phyloP scores from a whole-genome alignment of 2,329 filamentous ascomycete genomes.

The Diaporthe nobilis region DNA sequence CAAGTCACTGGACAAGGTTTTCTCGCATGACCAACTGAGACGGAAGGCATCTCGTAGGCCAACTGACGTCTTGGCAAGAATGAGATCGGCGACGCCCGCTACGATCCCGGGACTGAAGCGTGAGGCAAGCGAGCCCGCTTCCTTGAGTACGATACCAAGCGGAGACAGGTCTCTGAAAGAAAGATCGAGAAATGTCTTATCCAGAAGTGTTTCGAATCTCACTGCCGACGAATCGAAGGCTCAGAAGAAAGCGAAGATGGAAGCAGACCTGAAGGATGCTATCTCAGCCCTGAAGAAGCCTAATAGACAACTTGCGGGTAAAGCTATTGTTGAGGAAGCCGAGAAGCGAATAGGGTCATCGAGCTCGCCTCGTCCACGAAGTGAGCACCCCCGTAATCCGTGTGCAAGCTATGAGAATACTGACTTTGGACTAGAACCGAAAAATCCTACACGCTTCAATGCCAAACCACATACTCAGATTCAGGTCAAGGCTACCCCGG shows the following conservation, averaged over 20 bases:
- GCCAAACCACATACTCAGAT: conserved; percentile 50
- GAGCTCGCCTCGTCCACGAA: conserved; percentile 61
- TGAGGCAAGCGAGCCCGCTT: conserved; percentile 74
- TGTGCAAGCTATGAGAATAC: not conserved
- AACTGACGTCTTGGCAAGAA: conserved; percentile 71
- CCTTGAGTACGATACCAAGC: conserved; percentile 64
- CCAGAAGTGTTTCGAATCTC: conserved; percentile 62
- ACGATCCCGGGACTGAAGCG: conserved; percentile 74
- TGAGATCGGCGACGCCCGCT: conserved; percentile 78
- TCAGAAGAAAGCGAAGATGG: conserved; percentile 75
- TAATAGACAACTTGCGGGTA: conserved; percentile 78
- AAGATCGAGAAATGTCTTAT: conserved; percentile 56
- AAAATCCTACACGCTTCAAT: conserved; percentile 62
- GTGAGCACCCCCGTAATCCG: conserved; percentile 55
- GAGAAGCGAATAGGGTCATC: conserved; percentile 69
- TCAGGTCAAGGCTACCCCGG: conserved; percentile 71
- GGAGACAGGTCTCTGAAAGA: conserved; percentile 60
- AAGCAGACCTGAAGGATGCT: conserved; percentile 80
- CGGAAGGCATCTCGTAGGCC: conserved; percentile 71
- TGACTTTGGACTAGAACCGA: conserved; percentile 58
- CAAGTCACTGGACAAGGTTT: conserved; percentile 73
- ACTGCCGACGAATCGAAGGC: conserved; percentile 69
- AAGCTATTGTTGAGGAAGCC: conserved; percentile 75
- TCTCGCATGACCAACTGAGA: conserved; percentile 71
- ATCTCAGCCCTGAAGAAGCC: conserved; percentile 82